Conservation (phyloP, 192 early-diverging fungal species). For the Funneliformis geosporum region DNA sequence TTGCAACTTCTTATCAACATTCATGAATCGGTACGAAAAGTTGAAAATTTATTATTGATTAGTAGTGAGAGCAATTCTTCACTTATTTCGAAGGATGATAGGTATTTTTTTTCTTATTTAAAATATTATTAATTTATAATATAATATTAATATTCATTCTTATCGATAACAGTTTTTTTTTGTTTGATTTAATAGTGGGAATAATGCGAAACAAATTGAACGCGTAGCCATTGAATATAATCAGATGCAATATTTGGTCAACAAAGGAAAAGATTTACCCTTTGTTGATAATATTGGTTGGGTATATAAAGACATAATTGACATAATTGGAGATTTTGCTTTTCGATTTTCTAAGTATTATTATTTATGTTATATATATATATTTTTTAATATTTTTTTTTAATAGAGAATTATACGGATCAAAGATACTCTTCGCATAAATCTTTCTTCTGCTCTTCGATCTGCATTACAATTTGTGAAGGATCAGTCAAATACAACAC, state of each 20-base stretch:
- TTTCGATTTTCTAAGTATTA: constrained; percentile 4
- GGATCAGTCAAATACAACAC: constrained; percentile 30
- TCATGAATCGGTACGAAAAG: constrained; percentile 74
- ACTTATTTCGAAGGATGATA: constrained; percentile 32
- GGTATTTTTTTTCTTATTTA: background rate
- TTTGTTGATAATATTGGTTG: constrained; percentile 77
- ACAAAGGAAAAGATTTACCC: constrained; percentile 56
- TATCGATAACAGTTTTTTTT: background rate
- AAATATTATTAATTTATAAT: constrained; percentile 4
- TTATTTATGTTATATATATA: background rate
- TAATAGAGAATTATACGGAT: constrained; percentile 68
- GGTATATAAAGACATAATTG: constrained; percentile 46
- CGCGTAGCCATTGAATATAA: constrained; percentile 85
- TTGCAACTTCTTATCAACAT: constrained; percentile 75
- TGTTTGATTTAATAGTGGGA: constrained; percentile 35
- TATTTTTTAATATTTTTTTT: background rate
- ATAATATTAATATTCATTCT: background rate
- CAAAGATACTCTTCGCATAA: constrained; percentile 65
- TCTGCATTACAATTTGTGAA: constrained; percentile 46
- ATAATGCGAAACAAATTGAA: constrained; percentile 72
- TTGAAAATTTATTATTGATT: constrained; percentile 70
- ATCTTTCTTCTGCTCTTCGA: constrained; percentile 58
- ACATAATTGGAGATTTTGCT: background rate
- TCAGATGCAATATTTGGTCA: constrained; percentile 77
- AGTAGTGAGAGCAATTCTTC: constrained; percentile 36